phyloP scores from a whole-genome alignment of 768 basidiomycete genomes.

The Suillus subluteus region DNA sequence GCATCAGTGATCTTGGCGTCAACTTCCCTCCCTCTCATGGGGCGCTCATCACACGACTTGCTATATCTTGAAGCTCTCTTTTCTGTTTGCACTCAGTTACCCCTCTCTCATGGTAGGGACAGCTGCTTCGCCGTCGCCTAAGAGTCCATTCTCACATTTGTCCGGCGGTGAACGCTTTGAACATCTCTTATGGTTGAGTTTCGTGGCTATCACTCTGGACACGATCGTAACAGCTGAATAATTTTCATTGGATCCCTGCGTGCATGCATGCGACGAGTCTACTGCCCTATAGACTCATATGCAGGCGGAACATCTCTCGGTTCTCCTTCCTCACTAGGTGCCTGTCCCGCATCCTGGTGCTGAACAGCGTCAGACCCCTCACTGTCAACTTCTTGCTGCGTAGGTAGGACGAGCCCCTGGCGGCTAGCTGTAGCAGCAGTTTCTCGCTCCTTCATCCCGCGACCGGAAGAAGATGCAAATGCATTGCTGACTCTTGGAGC shows the following conservation, averaged over 20 bases:
- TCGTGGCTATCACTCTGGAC: no score
- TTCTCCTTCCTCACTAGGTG: neutral
- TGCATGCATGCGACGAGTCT: neutral
- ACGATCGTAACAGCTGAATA: no score
- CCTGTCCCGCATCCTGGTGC: neutral
- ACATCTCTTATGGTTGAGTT: no score
- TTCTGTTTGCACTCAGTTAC: no score
- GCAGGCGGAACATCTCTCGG: neutral
- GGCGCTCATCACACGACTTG: no score
- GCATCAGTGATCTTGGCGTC: no score
- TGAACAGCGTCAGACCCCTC: neutral
- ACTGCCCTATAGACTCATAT: neutral
- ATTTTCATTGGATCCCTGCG: neutral
- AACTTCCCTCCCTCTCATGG: no score
- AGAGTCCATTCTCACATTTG: no score
- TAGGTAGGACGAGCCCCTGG: neutral
- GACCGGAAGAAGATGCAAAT: neutral
- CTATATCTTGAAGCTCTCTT: no score
- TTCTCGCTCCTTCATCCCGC: neutral
- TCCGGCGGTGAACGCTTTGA: no score
- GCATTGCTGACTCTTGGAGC: constrained; percentile 8
- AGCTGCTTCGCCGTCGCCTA: no score
- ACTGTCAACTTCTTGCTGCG: neutral
- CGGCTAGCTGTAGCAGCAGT: neutral
- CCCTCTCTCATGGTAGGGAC: no score